These are phyloP conservation scores for Tritrichomonas musculus DNA, from an alignment of 208 protist species.

Conservation along the genomic window DNA sequence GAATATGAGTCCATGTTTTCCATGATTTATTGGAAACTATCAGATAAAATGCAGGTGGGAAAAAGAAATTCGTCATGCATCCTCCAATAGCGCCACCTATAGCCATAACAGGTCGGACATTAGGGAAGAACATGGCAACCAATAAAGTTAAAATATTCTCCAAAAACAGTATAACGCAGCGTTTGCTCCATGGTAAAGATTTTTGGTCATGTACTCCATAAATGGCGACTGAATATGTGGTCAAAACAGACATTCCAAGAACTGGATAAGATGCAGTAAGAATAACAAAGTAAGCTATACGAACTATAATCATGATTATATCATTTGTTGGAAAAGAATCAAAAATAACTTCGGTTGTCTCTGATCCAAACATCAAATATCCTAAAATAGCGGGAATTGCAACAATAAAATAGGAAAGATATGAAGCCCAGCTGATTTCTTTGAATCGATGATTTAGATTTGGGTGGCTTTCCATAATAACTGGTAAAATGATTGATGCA, in stretches of 20 bases:
- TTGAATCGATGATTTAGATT: not conserved
- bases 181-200: not conserved
- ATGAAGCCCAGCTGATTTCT: not conserved
- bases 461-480: not conserved
- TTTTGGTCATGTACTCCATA: not conserved
- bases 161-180: not conserved
- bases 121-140: not conserved
- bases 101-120: not conserved
- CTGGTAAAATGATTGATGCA: not conserved
- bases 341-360: not conserved
- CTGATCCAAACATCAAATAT: not conserved
- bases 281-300: not conserved
- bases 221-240: not conserved
- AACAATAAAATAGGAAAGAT: not conserved
- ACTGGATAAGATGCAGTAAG: not conserved
- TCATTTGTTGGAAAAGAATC: not conserved
- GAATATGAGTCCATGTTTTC: not conserved
- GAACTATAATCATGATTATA: not conserved
- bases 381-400: not conserved
- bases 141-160: not conserved
- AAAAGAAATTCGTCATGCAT: not conserved
- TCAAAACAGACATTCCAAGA: not conserved
- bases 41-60: not conserved
- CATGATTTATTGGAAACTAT: not conserved
- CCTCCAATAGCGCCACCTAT: constrained; percentile 17